phyloP scores from a whole-genome alignment of 192 early-diverging fungal species.

The Podila verticillata region DNA sequence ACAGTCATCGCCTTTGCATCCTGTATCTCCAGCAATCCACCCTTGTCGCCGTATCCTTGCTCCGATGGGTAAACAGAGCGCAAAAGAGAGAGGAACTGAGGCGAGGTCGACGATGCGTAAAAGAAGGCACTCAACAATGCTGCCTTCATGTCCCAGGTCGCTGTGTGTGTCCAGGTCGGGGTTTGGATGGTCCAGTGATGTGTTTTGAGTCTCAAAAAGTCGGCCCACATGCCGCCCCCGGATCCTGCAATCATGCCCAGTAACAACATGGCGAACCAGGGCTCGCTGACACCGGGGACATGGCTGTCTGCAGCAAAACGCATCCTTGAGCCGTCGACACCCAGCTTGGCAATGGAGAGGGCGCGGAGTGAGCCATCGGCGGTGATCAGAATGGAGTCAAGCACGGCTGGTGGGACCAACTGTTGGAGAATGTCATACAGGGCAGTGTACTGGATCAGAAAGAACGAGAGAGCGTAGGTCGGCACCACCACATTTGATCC shows the following conservation, averaged over 20 bases:
- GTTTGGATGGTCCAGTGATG: conserved; percentile 35
- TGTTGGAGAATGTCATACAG: conserved; percentile 34
- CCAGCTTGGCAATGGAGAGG: conserved; percentile 35
- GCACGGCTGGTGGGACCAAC: conserved; percentile 25
- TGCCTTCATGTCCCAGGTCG: conserved; percentile 47
- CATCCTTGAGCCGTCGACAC: conserved; percentile 50
- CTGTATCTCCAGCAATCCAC: conserved; percentile 28
- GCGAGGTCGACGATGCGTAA: conserved; percentile 44
- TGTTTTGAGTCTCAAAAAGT: conserved; percentile 29
- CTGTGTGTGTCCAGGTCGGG: conserved; percentile 14
- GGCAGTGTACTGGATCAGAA: conserved; percentile 38
- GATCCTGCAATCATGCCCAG: conserved; percentile 43
- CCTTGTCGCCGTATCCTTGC: not conserved
- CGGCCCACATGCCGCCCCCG: conserved; percentile 46
- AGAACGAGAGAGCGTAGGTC: conserved; percentile 38
- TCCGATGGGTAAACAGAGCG: not conserved
- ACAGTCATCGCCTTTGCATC: conserved; percentile 51
- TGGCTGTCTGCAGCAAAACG: conserved; percentile 42
- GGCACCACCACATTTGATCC: conserved; percentile 44
- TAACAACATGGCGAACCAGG: conserved; percentile 46
- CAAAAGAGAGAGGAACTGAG: conserved; percentile 27
- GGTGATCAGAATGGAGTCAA: conserved; percentile 24
- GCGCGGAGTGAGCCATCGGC: conserved; percentile 40
- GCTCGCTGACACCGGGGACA: conserved; percentile 13
- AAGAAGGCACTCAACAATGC: conserved; percentile 36